A percentile compares a stretch with the other conserved stretches of the same genome.
phyloP scores from a whole-genome alignment of 2,329 filamentous ascomycete species.

The Neoascochyta sp. region DNA sequence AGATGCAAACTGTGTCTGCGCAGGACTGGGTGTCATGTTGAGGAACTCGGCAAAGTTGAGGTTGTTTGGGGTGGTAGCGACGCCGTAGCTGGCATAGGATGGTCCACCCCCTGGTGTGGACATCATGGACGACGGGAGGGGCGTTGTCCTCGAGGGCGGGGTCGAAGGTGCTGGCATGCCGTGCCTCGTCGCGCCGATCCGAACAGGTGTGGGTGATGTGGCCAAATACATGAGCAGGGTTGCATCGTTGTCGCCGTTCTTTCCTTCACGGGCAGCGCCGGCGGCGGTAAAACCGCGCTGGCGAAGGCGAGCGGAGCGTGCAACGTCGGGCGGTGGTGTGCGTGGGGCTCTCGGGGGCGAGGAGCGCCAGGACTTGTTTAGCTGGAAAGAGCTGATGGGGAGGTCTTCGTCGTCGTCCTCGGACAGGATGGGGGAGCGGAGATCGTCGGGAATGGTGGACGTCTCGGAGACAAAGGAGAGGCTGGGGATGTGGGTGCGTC shows the following conservation, averaged over 20 bases:
- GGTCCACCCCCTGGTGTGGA: conserved; percentile 67
- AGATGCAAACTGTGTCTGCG: conserved; percentile 57
- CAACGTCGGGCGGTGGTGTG: conserved; percentile 40
- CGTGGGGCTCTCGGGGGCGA: conserved; percentile 64
- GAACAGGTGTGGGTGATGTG: conserved; percentile 83
- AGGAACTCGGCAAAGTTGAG: conserved; percentile 98
- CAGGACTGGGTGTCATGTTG: conserved; percentile 94
- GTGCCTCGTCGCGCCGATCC: conserved; percentile 45
- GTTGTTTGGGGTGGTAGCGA: conserved; percentile 74
- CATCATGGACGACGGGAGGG: conserved; percentile 80
- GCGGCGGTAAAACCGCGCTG: conserved; percentile 38
- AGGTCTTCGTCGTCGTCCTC: conserved; percentile 83
- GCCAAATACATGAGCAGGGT: conserved; percentile 86
- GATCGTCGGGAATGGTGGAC: conserved; percentile 63
- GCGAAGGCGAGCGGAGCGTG: conserved; percentile 41
- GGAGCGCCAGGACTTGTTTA: conserved; percentile 58
- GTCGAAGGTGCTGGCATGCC: conserved; percentile 53
- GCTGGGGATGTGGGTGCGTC: conserved; percentile 65
- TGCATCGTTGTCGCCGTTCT: conserved; percentile 74
- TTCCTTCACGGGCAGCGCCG: conserved; percentile 44
- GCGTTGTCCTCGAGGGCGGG: conserved; percentile 53
- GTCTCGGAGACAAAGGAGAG: conserved; percentile 75
- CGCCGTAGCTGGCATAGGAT: conserved; percentile 56
- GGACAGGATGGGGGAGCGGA: conserved; percentile 55
- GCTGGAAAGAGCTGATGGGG: conserved; percentile 69